Evolutionary conservation across 1,284 basidiomycete genomes (phyloP).

Genomic region (Ganoderma boninense): DNA sequence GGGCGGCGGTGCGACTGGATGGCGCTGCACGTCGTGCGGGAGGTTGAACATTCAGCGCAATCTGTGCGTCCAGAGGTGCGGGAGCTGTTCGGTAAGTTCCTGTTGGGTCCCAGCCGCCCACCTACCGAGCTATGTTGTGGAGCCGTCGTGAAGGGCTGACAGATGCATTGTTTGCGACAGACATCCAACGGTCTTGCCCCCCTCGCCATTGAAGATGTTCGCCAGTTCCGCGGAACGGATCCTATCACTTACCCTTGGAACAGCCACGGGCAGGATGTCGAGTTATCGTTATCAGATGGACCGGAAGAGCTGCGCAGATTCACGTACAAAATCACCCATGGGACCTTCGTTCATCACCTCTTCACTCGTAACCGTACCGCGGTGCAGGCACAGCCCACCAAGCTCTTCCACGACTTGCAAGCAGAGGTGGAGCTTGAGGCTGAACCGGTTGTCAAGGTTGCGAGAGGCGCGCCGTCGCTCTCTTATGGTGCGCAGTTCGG

Average conservation of each 20-base stretch:
- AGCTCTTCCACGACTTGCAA: conserved; percentile 45
- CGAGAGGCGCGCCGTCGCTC: conserved; percentile 6
- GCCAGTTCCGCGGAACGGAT: conserved; percentile 39
- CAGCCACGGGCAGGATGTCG: conserved; percentile 35
- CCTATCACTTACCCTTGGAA: conserved; percentile 41
- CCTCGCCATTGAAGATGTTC: conserved; percentile 39
- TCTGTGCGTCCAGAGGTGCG: conserved; percentile 48
- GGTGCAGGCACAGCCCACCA: conserved; percentile 43
- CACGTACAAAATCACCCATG: conserved; percentile 38
- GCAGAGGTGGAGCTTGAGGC: conserved; percentile 38
- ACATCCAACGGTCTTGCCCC: conserved; percentile 35
- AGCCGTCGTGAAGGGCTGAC: neutral
- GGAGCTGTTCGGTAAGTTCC: conserved; percentile 42
- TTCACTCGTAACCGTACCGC: conserved; percentile 48
- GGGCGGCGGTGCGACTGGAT: conserved; percentile 39
- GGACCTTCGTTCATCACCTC: conserved; percentile 43
- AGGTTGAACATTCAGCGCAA: conserved; percentile 47
- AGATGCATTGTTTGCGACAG: conserved; percentile 20
- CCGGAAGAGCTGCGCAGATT: conserved; percentile 44
- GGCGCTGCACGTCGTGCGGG: conserved; percentile 49
- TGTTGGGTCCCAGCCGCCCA: neutral
- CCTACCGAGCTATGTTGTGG: neutral
- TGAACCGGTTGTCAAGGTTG: conserved; percentile 5
- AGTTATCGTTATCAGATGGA: conserved; percentile 26
- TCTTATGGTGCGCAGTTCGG: neutral